These are phyloP conservation scores for Kwoniella newhampshirensis DNA, from an alignment of 768 basidiomycete species.

Conservation along the genomic window DNA sequence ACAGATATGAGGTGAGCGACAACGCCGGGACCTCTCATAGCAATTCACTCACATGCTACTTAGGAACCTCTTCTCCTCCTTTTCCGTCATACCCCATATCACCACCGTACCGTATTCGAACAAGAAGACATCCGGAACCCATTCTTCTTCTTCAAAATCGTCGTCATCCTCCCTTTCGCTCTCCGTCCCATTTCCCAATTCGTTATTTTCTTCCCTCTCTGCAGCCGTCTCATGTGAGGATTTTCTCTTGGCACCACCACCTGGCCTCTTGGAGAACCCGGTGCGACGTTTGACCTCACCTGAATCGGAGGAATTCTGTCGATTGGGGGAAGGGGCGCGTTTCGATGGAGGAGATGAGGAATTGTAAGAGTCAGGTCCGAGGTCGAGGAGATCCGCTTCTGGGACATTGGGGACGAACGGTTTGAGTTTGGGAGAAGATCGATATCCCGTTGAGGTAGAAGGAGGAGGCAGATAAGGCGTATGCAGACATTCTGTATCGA, in stretches of 20 bases:
- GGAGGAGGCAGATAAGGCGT: slow-evolving; percentile 74
- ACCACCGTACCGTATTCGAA: slow-evolving; percentile 94
- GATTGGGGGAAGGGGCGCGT: slow-evolving; percentile 9
- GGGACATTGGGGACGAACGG: slow-evolving; percentile 33
- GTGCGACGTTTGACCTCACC: slow-evolving; percentile 34
- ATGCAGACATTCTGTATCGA: slow-evolving; percentile 84
- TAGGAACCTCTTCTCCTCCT: slow-evolving; percentile 84
- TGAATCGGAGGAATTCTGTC: slow-evolving; percentile 10
- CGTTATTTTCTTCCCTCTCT: slow-evolving; percentile 20
- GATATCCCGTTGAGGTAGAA: slow-evolving; percentile 33
- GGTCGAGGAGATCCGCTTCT: slow-evolving; percentile 49
- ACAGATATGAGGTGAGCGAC: too few species aligned
- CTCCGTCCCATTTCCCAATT: slow-evolving; percentile 25
- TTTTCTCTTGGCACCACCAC: slow-evolving; percentile 56
- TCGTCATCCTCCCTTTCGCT: slow-evolving; percentile 40
- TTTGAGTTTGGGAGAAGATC: slow-evolving; percentile 39
- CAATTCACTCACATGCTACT: slow-evolving; percentile 86
- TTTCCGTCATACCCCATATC: slow-evolving; percentile 96
- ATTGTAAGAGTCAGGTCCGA: slow-evolving; percentile 18
- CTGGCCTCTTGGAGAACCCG: slow-evolving; percentile 47
- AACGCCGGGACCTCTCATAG: too few species aligned
- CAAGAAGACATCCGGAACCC: slow-evolving; percentile 73
- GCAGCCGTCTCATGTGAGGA: slow-evolving; percentile 53
- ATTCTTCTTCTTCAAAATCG: slow-evolving; percentile 50
- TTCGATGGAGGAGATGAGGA: slow-evolving; percentile 1